Evolutionary conservation across 331 rosid species (phyloP).

Genomic region (Ulmus americana): DNA sequence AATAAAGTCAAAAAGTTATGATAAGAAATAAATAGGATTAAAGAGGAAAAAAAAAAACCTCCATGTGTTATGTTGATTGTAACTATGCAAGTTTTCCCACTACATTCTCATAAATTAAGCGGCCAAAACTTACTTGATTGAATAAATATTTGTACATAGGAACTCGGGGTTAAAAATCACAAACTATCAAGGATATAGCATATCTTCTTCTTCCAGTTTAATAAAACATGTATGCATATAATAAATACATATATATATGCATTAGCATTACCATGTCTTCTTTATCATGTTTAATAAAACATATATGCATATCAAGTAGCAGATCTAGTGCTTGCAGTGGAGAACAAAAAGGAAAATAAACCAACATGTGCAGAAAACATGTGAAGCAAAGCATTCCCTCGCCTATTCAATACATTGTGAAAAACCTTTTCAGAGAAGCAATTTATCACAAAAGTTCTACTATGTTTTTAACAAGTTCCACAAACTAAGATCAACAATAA

Average conservation of each 20-base stretch:
- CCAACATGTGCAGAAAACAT: background rate
- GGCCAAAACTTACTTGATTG: background rate
- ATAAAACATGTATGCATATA: background rate
- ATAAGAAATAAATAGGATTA: too few relatives aligned
- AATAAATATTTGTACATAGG: background rate
- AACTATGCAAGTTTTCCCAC: background rate
- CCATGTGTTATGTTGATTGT: background rate
- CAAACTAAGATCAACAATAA: slow-evolving; percentile 37
- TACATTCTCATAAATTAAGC: background rate
- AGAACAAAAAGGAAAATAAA: background rate
- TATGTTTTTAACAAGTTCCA: slow-evolving; percentile 36
- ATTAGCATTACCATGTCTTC: too few relatives aligned
- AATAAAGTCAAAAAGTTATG: background rate
- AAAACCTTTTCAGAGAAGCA: slow-evolving; percentile 14
- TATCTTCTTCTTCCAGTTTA: too few relatives aligned
- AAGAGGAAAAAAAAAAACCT: background rate
- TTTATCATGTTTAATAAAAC: background rate
- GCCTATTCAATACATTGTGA: background rate
- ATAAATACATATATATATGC: too few relatives aligned
- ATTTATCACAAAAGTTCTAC: slow-evolving; percentile 26
- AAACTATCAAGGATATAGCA: background rate
- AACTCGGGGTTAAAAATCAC: background rate
- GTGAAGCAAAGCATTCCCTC: background rate
- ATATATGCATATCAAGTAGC: background rate
- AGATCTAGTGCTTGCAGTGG: background rate